Base-by-base conservation (phyloP, 2,329 filamentous ascomycete species). In the Botrytis byssoidea region DNA sequence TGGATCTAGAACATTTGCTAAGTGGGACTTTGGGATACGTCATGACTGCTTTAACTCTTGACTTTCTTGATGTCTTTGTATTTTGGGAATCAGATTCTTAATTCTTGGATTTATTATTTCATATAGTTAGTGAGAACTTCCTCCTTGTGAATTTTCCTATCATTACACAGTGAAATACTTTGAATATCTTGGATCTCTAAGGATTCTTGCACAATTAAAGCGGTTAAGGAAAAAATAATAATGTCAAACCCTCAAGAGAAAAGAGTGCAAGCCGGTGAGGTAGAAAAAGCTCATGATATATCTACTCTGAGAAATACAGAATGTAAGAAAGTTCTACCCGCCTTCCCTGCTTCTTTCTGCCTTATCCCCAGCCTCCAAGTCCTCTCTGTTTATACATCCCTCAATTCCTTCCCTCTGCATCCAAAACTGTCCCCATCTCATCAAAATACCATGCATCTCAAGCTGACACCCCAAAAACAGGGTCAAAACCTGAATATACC, bases 301-400 rank as follows among this genome's bases (percentile, higher is more conserved):
- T 68, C 66, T 57, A 68, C 66, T 32, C 18, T 68, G 14, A 42
- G 22, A 35, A 68, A 68, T 57, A 42, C 66, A 32, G 25, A 22
- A 57, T 68, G 66, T 68, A 68, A 32, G 48, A 35, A 68, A 42
- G 40, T 5, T 42, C 4, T 42, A 42, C 16, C 40, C 14, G 40
- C 40, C 40, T 0, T 16, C 40, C 40, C 40, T 42, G 12, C 40
- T 42, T 42, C 40, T 1, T 42, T 16, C 12, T 42, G 40, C 40
- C 40, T 42, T 16, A 0, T 16, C 12, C 40, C 14, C 12, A 42
- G 40, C 40, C 40, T 42, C 12, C 40, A 42, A 42, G 40, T 42
- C 40, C 40, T 42, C 40, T 42, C 12, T 42, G 40, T 16, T 42
- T 42, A 42, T 42, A 9, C 40, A 42, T 5, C 40, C 40, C 40